phyloP scores from a whole-genome alignment of 2,329 filamentous ascomycete species.

The Alternaria arbusti region DNA sequence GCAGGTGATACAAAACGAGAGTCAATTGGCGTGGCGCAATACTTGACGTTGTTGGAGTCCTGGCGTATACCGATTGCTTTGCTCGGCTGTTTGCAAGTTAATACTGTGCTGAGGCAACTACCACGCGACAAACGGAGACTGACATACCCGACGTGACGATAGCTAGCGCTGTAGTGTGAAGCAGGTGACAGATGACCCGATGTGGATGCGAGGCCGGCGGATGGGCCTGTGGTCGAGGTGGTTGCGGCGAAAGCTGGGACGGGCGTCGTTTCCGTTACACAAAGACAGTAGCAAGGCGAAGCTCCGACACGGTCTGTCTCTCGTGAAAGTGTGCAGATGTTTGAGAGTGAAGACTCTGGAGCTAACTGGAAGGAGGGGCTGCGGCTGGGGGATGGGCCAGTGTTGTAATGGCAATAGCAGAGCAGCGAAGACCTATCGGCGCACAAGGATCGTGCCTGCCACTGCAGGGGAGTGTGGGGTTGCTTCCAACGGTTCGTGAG shows the following conservation, averaged over 20 bases:
- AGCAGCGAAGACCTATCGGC: conserved; percentile 22
- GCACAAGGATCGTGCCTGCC: conserved; percentile 43
- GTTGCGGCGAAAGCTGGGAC: conserved; percentile 34
- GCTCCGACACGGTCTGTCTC: conserved; percentile 38
- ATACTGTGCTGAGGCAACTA: conserved; percentile 35
- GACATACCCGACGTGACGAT: conserved; percentile 33
- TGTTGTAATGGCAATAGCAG: conserved; percentile 22
- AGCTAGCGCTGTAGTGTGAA: conserved; percentile 4
- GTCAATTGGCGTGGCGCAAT: not conserved
- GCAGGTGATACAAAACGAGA: conserved; percentile 4
- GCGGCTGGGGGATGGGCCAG: conserved; percentile 13
- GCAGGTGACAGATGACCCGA: conserved; percentile 21
- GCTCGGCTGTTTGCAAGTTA: conserved; percentile 23
- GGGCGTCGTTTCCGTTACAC: conserved; percentile 37
- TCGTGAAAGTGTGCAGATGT: conserved; percentile 20
- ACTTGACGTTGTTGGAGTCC: conserved; percentile 8
- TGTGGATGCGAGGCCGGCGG: conserved; percentile 23
- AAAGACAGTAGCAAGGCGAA: conserved; percentile 19
- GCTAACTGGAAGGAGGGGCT: conserved; percentile 15
- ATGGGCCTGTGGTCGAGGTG: conserved; percentile 24
- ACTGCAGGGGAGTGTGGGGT: conserved; percentile 30
- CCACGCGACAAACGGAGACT: conserved; percentile 38
- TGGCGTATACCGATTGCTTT: conserved; percentile 17
- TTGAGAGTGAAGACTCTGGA: conserved; percentile 7
- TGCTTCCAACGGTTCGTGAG: conserved; percentile 37